Percentiles rank a stretch among this genome's conserved stretches.
phyloP scores from a whole-genome alignment of 2,329 filamentous ascomycete genomes.

The Stachybotrys chlorohalonatus region DNA sequence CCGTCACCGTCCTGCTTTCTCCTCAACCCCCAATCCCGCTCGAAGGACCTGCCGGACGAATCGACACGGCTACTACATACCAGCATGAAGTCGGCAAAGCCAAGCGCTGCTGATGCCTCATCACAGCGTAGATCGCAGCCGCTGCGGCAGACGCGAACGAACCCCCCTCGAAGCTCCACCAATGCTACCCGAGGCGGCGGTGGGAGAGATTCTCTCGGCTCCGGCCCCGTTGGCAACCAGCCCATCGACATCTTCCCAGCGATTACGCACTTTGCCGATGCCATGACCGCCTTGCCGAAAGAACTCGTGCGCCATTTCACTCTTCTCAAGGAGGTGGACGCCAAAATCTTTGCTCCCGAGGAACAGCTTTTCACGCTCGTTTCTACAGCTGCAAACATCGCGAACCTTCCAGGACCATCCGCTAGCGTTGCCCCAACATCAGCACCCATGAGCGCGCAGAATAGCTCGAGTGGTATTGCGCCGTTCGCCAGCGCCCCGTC shows the following conservation, averaged over 20 bases:
- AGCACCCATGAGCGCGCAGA: slow-evolving; percentile 40
- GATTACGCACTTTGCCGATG: slow-evolving; percentile 74
- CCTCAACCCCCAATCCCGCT: slow-evolving; percentile 12
- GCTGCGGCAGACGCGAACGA: slow-evolving; percentile 55
- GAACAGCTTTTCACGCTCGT: slow-evolving; percentile 72
- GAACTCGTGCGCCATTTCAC: slow-evolving; percentile 96
- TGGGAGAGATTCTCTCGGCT: slow-evolving; percentile 36
- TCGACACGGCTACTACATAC: slow-evolving; percentile 7
- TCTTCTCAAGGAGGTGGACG: slow-evolving; percentile 92
- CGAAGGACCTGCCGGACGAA: slow-evolving; percentile 7
- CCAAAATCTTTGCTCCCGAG: slow-evolving; percentile 86
- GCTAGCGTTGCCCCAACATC: slow-evolving; percentile 32
- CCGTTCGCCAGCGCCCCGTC: slow-evolving; percentile 25
- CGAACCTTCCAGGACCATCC: slow-evolving; percentile 34
- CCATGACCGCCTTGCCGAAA: slow-evolving; percentile 83
- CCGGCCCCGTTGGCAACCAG: slow-evolving; percentile 38
- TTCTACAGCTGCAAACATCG: slow-evolving; percentile 48
- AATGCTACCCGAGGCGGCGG: slow-evolving; percentile 32
- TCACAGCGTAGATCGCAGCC: slow-evolving; percentile 49
- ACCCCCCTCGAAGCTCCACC: slow-evolving; percentile 48
- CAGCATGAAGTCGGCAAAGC: slow-evolving; percentile 48
- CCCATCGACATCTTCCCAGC: slow-evolving; percentile 60
- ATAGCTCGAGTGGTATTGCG: slow-evolving; percentile 33
- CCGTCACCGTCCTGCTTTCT: neutral
- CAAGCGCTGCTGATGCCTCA: slow-evolving; percentile 23